Evolutionary conservation across 2,329 filamentous ascomycete species (phyloP).

Genomic region (Bipolaris cookei): DNA sequence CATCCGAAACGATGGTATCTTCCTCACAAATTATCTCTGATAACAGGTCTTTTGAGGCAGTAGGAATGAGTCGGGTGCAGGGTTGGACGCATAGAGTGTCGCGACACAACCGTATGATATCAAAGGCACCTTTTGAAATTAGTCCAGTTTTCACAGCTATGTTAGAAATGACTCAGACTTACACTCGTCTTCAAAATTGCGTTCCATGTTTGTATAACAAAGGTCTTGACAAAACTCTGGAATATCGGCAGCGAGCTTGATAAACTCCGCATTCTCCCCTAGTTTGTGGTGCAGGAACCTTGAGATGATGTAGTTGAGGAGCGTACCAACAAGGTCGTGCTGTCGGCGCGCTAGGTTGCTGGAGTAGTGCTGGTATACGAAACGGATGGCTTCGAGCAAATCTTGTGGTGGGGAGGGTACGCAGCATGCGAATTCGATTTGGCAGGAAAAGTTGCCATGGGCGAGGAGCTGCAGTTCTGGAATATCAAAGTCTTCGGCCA

Average conservation of each 20-base stretch:
- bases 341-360: conserved; percentile 30
- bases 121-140: conserved; percentile 19
- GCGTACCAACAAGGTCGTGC: conserved; percentile 45
- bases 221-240: conserved; percentile 52
- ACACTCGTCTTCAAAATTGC: conserved; percentile 52
- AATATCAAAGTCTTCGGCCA: conserved; percentile 52
- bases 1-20: background rate
- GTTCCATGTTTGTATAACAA: conserved; percentile 46
- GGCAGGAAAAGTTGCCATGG: conserved; percentile 49
- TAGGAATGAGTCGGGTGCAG: conserved; percentile 8
- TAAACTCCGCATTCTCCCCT: conserved; percentile 46
- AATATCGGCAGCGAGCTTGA: conserved; percentile 45
- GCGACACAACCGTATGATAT: conserved; percentile 22
- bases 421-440: conserved; percentile 50
- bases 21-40: conserved; percentile 14
- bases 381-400: conserved; percentile 50
- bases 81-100: conserved; percentile 11
- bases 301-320: conserved; percentile 54
- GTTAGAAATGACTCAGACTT: conserved; percentile 20
- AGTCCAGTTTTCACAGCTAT: background rate
- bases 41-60: conserved; percentile 16
- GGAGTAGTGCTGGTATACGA: conserved; percentile 40
- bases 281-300: conserved; percentile 49
- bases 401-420: conserved; percentile 48
- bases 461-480: conserved; percentile 49